phyloP scores from a whole-genome alignment of 2,329 filamentous ascomycete genomes.

The Verticillium nonalfalfae region DNA sequence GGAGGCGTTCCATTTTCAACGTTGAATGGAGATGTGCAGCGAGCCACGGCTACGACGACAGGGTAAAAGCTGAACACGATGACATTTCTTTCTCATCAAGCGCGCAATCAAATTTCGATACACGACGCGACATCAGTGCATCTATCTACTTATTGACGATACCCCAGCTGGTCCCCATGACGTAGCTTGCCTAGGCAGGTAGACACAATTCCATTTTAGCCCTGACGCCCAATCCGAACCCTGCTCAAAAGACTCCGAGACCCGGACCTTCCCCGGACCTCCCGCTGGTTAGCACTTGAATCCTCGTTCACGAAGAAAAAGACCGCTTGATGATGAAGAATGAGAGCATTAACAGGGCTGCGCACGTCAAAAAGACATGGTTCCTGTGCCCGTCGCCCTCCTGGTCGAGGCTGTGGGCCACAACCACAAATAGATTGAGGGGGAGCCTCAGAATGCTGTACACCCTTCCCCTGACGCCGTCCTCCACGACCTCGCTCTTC shows the following conservation, averaged over 20 bases:
- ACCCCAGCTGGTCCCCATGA: background rate
- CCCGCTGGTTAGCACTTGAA: background rate
- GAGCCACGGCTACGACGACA: background rate
- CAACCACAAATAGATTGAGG: constrained; percentile 46
- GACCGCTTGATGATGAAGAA: constrained; percentile 13
- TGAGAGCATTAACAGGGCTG: constrained; percentile 9
- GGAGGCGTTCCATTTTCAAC: background rate
- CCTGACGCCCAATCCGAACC: background rate
- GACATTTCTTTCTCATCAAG: background rate
- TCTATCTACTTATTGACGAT: background rate
- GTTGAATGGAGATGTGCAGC: background rate
- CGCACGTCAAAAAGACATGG: constrained; percentile 17
- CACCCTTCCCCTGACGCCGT: constrained; percentile 44
- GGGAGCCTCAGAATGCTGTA: constrained; percentile 53
- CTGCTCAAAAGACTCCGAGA: background rate
- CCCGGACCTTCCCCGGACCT: background rate
- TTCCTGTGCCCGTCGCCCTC: constrained; percentile 28
- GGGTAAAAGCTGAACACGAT: background rate
- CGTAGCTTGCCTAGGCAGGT: background rate
- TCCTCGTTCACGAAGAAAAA: constrained; percentile 2
- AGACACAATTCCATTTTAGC: background rate
- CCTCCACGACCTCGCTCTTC: constrained; percentile 47
- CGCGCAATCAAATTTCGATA: background rate
- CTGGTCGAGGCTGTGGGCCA: constrained; percentile 35
- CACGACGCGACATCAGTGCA: background rate